Conservation (phyloP, 805 yeast species). For the Sungouiozyma intestinalis region DNA sequence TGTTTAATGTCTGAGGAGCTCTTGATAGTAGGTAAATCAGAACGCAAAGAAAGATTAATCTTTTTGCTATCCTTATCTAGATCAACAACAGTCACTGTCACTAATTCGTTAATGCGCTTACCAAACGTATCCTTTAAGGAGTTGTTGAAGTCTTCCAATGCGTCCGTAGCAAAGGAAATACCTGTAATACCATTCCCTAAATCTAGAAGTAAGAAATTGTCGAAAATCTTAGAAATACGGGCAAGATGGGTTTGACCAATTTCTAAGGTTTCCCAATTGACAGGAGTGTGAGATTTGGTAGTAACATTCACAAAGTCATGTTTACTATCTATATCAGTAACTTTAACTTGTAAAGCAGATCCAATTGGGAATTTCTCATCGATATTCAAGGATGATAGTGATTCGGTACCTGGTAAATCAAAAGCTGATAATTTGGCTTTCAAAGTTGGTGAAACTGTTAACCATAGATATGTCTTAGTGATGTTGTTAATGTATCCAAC, state of each 20-base stretch:
- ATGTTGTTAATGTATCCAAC: conserved; percentile 58
- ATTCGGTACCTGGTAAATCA: conserved; percentile 47
- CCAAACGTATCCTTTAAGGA: conserved; percentile 40
- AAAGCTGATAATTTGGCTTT: conserved; percentile 57
- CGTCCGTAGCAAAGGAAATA: conserved; percentile 64
- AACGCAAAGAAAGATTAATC: conserved; percentile 55
- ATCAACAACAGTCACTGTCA: conserved; percentile 42
- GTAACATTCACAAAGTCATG: conserved; percentile 41
- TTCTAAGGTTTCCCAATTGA: conserved; percentile 37
- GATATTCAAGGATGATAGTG: conserved; percentile 37
- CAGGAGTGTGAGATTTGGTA: conserved; percentile 37
- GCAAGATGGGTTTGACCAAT: conserved; percentile 52
- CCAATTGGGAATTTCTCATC: conserved; percentile 63
- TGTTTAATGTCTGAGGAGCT: conserved; percentile 44
- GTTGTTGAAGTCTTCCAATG: conserved; percentile 54
- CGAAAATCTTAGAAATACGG: conserved; percentile 47
- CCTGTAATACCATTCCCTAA: conserved; percentile 48
- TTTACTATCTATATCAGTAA: conserved; percentile 43
- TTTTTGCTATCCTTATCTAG: conserved; percentile 35
- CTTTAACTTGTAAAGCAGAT: conserved; percentile 49
- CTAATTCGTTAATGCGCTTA: conserved; percentile 37
- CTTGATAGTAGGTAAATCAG: conserved; percentile 34
- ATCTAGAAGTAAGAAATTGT: conserved; percentile 54
- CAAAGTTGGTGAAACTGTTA: conserved; percentile 55
- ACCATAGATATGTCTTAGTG: conserved; percentile 53